A percentile compares a stretch with the other conserved stretches of the same genome.
Conservation (phyloP, 2,329 filamentous ascomycete species). For the Colletotrichum phormii region DNA sequence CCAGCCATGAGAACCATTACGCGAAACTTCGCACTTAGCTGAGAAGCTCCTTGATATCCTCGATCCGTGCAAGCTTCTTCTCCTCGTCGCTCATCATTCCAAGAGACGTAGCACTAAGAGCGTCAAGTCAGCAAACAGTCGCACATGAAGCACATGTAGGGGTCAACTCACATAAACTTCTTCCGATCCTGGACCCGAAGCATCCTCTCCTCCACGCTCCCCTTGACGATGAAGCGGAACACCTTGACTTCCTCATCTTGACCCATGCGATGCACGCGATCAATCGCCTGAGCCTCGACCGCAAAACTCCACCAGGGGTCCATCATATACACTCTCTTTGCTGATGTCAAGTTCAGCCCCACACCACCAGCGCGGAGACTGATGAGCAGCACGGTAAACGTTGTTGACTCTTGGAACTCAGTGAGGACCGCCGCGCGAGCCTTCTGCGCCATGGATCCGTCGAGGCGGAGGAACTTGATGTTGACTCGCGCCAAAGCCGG, state of each 20-base stretch:
- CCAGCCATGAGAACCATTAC: constrained; percentile 2
- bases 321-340: constrained; percentile 97
- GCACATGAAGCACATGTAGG: neutral
- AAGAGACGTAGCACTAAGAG: constrained; percentile 83
- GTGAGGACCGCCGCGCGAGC: constrained; percentile 81
- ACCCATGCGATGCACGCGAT: constrained; percentile 97
- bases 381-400: constrained; percentile 82
- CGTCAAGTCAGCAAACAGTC: constrained; percentile 1
- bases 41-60: constrained; percentile 92
- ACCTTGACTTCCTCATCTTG: constrained; percentile 89
- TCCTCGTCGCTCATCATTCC: constrained; percentile 97
- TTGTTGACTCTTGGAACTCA: constrained; percentile 73
- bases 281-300: constrained; percentile 95
- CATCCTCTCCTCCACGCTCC: constrained; percentile 96
- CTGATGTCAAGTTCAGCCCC: constrained; percentile 90
- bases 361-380: constrained; percentile 92
- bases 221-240: constrained; percentile 87
- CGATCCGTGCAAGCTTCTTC: constrained; percentile 88
- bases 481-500: constrained; percentile 79
- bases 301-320: constrained; percentile 99
- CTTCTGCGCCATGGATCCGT: constrained; percentile 91
- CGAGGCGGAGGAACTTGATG: constrained; percentile 86
- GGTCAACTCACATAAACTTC: constrained; percentile 84
- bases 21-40: constrained; percentile 56
- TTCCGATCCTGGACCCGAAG: constrained; percentile 92